These are phyloP conservation scores for Stemphylium lycopersici DNA, from an alignment of 2,329 filamentous ascomycete species.

Conservation along the genomic window DNA sequence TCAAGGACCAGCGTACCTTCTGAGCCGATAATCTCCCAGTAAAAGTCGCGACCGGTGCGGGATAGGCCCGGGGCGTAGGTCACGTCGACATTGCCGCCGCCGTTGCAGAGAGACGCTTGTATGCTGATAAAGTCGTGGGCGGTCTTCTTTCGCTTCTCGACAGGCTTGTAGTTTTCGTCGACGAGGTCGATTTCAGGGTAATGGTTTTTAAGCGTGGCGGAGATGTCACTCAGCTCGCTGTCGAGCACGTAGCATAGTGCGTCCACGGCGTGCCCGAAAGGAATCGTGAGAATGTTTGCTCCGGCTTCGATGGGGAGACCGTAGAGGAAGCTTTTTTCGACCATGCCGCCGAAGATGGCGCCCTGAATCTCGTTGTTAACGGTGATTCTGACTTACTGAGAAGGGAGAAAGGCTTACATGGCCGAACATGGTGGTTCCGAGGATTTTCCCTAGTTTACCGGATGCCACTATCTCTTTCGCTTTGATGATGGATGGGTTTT, in stretches of 20 bases:
- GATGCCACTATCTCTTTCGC: constrained; percentile 52
- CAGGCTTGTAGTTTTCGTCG: constrained; percentile 24
- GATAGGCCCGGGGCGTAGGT: constrained; percentile 29
- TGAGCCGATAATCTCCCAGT: constrained; percentile 49
- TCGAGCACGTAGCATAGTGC: constrained; percentile 38
- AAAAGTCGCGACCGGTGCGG: constrained; percentile 34
- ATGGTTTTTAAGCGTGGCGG: constrained; percentile 33
- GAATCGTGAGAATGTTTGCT: constrained; percentile 52
- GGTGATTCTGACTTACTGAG: not conserved
- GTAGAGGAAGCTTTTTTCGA: constrained; percentile 50
- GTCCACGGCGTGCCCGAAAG: constrained; percentile 46
- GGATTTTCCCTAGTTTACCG: constrained; percentile 54
- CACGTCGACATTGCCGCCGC: constrained; percentile 33
- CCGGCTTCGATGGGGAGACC: constrained; percentile 56
- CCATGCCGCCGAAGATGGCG: constrained; percentile 26
- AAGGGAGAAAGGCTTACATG: constrained; percentile 11
- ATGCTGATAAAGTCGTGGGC: constrained; percentile 38
- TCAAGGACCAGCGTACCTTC: constrained; percentile 44
- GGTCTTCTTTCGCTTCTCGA: constrained; percentile 30
- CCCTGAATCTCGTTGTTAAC: constrained; percentile 18
- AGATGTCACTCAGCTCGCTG: constrained; percentile 34
- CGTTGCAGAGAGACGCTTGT: constrained; percentile 25
- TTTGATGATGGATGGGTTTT: constrained; percentile 50
- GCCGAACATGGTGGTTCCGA: constrained; percentile 44
- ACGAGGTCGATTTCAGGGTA: constrained; percentile 28